phyloP scores from a whole-genome alignment of 108 stramenopile species.

The Fragilaria crotonensis region DNA sequence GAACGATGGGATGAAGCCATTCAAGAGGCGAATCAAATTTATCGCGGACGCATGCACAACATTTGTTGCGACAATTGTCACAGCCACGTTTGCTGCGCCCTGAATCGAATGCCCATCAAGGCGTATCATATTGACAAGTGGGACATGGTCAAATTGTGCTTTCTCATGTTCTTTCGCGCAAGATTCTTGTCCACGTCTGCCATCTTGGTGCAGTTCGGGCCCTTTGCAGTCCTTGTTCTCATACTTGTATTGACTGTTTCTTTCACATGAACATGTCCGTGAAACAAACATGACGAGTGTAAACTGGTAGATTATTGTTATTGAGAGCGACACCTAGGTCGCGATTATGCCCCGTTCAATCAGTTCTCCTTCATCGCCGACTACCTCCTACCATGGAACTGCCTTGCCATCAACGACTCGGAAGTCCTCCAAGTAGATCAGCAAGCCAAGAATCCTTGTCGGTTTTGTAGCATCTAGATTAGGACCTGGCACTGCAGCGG shows the following conservation, averaged over 20 bases:
- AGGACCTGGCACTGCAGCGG: no score
- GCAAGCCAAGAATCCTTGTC: no score
- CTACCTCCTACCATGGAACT: no score
- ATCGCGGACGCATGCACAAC: conserved; percentile 91
- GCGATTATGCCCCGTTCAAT: no score
- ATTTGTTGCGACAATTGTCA: conserved; percentile 95
- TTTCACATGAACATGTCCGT: background rate
- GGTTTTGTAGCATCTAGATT: no score
- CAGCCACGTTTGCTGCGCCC: conserved; percentile 89
- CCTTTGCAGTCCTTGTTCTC: conserved; percentile 41
- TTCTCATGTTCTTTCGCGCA: conserved; percentile 84
- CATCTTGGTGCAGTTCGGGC: conserved; percentile 55
- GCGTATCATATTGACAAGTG: conserved; percentile 60
- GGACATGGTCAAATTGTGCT: conserved; percentile 94
- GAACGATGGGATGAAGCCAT: conserved; percentile 84
- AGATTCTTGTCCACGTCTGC: conserved; percentile 53
- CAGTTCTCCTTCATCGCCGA: no score
- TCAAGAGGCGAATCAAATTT: conserved; percentile 72
- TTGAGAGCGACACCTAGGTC: no score
- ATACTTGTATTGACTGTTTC: conserved; percentile 14
- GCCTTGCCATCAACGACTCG: no score
- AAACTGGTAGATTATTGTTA: no score
- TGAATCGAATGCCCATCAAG: conserved; percentile 70
- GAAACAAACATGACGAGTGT: no score
- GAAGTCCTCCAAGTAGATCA: no score